Evolutionary conservation across 345 rosid species (phyloP).

Genomic region (Gossypium bickii): DNA sequence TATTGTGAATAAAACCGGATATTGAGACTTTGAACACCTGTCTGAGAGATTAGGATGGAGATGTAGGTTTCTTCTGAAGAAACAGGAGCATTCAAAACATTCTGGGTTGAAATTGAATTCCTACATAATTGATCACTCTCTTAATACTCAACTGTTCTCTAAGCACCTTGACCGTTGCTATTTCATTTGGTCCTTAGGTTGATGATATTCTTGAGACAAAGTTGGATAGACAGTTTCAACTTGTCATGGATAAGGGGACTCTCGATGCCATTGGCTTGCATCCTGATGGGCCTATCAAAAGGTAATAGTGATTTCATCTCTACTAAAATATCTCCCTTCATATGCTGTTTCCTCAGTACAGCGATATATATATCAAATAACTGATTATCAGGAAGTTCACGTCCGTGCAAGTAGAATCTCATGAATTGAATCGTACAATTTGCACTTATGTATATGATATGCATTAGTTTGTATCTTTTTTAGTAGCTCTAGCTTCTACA

Average conservation of each 20-base stretch:
- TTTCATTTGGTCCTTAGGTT: slow-evolving; percentile 41
- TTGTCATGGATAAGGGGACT: slow-evolving; percentile 96
- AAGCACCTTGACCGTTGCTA: neutral
- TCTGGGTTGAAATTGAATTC: neutral
- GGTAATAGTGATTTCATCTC: slow-evolving; percentile 35
- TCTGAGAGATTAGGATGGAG: neutral
- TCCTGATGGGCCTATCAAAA: slow-evolving; percentile 86
- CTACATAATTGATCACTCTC: neutral
- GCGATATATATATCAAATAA: neutral
- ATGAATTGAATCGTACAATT: neutral
- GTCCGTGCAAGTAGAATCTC: neutral
- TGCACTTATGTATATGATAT: neutral
- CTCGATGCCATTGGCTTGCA: slow-evolving; percentile 97
- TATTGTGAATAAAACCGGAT: neutral
- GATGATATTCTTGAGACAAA: slow-evolving; percentile 89
- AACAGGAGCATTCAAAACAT: neutral
- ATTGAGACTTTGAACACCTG: neutral
- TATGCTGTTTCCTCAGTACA: neutral
- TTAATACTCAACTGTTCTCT: neutral
- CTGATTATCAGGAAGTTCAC: neutral
- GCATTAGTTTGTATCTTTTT: neutral
- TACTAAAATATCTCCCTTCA: neutral
- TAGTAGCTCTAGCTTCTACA: neutral
- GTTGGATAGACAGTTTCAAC: slow-evolving; percentile 60
- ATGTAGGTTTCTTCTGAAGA: neutral